phyloP scores from a whole-genome alignment of 345 rosid genomes.

The Clarkia xantiana region DNA sequence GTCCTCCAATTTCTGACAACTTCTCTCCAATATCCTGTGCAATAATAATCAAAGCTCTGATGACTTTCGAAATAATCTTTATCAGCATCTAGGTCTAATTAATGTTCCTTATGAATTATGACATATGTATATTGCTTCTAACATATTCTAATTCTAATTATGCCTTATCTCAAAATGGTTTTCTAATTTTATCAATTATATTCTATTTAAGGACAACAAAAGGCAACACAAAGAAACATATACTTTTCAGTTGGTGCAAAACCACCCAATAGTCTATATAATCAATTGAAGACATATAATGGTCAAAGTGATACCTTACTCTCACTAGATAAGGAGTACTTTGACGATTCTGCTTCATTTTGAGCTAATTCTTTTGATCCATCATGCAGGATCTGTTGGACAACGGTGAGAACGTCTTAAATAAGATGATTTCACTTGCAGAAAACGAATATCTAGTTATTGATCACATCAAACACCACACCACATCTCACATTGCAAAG shows the following conservation, averaged over 20 bases:
- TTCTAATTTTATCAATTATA: no score
- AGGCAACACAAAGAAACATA: no score
- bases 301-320: constrained; percentile 43
- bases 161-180: no score
- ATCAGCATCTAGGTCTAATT: neutral
- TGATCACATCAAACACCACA: neutral
- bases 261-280: no score
- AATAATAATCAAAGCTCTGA: constrained; percentile 7
- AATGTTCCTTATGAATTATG: no score
- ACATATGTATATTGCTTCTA: no score
- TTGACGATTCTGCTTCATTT: constrained; percentile 52
- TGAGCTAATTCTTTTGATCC: constrained; percentile 91
- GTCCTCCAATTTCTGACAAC: constrained; percentile 69
- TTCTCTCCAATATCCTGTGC: constrained; percentile 64
- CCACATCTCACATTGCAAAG: constrained; percentile 15
- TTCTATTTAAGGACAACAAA: no score
- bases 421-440: no score
- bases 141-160: no score
- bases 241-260: no score
- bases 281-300: neutral
- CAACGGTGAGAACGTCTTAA: constrained; percentile 12
- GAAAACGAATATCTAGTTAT: no score
- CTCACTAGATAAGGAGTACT: constrained; percentile 47
- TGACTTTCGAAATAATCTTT: neutral
- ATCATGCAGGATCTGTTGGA: constrained; percentile 65